Evolutionary conservation across 768 basidiomycete genomes (phyloP), one percentile per base, ranked within the genome.

Genomic region (Daedaleopsis nitida): DNA sequence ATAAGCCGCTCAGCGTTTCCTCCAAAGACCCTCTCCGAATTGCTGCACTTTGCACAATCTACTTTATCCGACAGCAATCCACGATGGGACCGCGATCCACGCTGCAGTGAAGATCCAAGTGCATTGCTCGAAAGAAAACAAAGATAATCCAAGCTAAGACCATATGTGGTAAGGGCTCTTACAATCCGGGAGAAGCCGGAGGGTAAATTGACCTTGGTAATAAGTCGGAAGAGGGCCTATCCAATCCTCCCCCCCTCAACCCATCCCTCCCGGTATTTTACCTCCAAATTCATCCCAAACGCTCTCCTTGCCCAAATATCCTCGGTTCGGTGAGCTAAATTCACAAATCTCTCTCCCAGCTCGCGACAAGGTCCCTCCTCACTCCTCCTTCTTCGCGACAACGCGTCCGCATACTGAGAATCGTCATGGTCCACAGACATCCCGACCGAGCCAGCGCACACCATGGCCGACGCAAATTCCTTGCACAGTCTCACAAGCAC

Each of bases 401-500:
- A 7, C 17, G 12, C 58, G 24, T 47, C 14, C 37, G 27, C 37
- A 37, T 13, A 37, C 55, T 61, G 45, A 58, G 17, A 11, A 21
- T 17, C 52, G 17, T 57, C 38, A 62, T 55, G 61, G n/a, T 24
- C 7, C 13, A n/a, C 47, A 58, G 53, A 58, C 24, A 19, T 11
- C 39, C 23, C 19, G n/a, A 49, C 19, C 50, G 43, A 24, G 21
- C 23, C 54, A 32, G n/a, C 19, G 23, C 7, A 3, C 19, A 42
- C 51, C 16, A 67, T 67, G 66, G 66, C 66, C 44, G 66, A 67
- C 53, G 57, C 52, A 43, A 63, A 55, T 19, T 55, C 66, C 10
- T 56, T 67, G 34, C 63, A 67, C 39, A 67, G 63, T 55, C 48
- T 67, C 27, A 55, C 63, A 21, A 67, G 66, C 60, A 64, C 66